A percentile compares a stretch with the other conserved stretches of the same genome.
These are phyloP conservation scores for Myotisia sp. DNA, from an alignment of 2,329 filamentous ascomycete genomes.

Conservation along the genomic window DNA sequence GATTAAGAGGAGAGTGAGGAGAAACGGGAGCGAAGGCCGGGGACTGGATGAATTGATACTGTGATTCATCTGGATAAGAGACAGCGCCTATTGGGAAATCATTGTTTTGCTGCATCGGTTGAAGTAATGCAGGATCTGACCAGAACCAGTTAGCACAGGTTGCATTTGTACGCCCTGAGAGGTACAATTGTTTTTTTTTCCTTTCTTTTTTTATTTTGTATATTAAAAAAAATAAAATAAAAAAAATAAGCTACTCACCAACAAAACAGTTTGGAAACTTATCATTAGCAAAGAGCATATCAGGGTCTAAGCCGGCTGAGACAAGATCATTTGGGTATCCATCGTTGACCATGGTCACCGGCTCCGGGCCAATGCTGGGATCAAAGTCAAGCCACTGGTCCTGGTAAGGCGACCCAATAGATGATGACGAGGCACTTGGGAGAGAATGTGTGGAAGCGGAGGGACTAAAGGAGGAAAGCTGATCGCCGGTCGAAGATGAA, in stretches of 20 bases:
- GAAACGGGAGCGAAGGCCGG: conserved; percentile 22
- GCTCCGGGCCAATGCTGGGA: conserved; percentile 45
- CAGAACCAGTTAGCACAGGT: conserved; percentile 5
- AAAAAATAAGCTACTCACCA: conserved; percentile 32
- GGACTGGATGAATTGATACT: conserved; percentile 18
- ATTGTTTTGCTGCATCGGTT: conserved; percentile 30
- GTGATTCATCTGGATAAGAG: conserved; percentile 23
- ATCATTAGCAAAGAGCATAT: conserved; percentile 27
- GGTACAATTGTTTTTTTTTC: conserved; percentile 2
- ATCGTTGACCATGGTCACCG: conserved; percentile 49
- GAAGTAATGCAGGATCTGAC: conserved; percentile 48
- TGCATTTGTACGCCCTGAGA: no score
- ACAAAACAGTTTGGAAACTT: conserved; percentile 33
- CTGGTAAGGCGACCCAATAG: conserved; percentile 51
- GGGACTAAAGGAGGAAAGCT: conserved; percentile 45
- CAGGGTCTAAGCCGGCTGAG: conserved; percentile 31
- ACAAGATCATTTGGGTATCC: conserved; percentile 41
- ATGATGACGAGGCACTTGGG: conserved; percentile 47
- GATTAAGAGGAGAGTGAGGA: conserved; percentile 23
- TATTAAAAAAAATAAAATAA: conserved; percentile 3
- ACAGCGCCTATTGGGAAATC: conserved; percentile 20
- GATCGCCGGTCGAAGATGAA: conserved; percentile 24
- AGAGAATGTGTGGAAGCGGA: conserved; percentile 47
- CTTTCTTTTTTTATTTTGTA: no score
- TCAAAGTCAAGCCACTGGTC: conserved; percentile 44